Evolutionary conservation across 1,284 basidiomycete genomes (phyloP).

Genomic region (Ganoderma lucidum): DNA sequence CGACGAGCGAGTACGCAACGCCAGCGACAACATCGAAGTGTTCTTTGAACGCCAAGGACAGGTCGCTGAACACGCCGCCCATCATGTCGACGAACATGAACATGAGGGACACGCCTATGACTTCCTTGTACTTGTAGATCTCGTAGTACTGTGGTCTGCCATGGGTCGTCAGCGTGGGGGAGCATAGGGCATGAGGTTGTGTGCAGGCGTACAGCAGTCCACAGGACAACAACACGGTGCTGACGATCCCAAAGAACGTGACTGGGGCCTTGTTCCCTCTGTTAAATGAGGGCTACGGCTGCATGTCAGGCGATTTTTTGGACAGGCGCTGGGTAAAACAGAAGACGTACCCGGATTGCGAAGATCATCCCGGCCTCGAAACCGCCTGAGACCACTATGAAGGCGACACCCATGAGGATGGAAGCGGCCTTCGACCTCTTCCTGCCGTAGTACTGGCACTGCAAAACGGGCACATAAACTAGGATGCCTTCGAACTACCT

Average conservation of each 20-base stretch:
- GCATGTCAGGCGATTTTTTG: neutral
- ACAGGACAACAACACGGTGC: constrained; percentile 65
- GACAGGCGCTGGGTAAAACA: neutral
- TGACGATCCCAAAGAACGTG: constrained; percentile 71
- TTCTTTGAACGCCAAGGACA: constrained; percentile 75
- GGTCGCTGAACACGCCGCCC: constrained; percentile 76
- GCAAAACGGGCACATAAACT: constrained; percentile 13
- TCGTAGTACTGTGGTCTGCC: constrained; percentile 66
- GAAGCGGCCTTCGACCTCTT: constrained; percentile 45
- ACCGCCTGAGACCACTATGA: constrained; percentile 56
- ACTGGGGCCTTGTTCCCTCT: constrained; percentile 57
- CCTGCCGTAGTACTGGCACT: constrained; percentile 71
- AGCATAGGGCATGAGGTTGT: no score
- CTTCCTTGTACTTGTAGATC: constrained; percentile 75
- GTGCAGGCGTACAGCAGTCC: constrained; percentile 60
- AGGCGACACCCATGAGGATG: constrained; percentile 43
- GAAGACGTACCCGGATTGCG: constrained; percentile 54
- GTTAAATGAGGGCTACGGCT: constrained; percentile 48
- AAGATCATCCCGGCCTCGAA: constrained; percentile 70
- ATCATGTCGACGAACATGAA: constrained; percentile 79
- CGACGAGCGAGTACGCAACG: constrained; percentile 67
- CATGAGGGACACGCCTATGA: constrained; percentile 74
- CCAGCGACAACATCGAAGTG: constrained; percentile 73
- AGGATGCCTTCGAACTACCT: neutral
- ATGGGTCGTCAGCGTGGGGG: neutral